Evolutionary conservation across 129 eudicot species (phyloP).

Genomic region (Flaveria ramosissima): DNA sequence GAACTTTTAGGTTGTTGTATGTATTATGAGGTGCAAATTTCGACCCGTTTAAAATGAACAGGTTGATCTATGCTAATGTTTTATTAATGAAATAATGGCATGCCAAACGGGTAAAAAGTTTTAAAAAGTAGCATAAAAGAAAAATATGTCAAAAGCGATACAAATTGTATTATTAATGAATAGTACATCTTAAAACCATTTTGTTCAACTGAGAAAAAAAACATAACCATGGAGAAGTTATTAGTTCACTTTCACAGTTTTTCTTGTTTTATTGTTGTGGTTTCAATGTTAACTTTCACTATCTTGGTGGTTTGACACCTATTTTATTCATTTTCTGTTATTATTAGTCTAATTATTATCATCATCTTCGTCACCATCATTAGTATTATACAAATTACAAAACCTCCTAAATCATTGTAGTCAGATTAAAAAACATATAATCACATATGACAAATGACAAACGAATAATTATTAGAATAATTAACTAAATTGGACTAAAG

Average conservation of each 20-base stretch:
- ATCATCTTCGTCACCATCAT: background rate
- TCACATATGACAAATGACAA: background rate
- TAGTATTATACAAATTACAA: background rate
- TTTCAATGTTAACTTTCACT: background rate
- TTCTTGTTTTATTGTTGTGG: background rate
- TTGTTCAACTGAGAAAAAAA: background rate
- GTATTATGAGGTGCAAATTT: background rate
- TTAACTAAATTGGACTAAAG: background rate
- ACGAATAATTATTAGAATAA: background rate
- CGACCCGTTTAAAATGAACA: background rate
- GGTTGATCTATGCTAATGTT: background rate
- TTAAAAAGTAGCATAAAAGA: background rate
- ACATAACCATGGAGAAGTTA: background rate
- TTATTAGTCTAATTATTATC: background rate
- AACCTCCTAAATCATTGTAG: background rate
- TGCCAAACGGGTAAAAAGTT: background rate
- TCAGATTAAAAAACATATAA: background rate
- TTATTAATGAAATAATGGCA: background rate
- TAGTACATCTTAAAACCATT: background rate
- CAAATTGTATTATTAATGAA: background rate
- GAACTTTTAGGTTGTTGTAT: background rate
- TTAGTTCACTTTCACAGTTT: background rate
- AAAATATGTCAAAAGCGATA: background rate
- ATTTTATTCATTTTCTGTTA: background rate
- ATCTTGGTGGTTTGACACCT: background rate